Base-by-base conservation (phyloP, 768 basidiomycete species). In the Podaxis carcinomalis region DNA sequence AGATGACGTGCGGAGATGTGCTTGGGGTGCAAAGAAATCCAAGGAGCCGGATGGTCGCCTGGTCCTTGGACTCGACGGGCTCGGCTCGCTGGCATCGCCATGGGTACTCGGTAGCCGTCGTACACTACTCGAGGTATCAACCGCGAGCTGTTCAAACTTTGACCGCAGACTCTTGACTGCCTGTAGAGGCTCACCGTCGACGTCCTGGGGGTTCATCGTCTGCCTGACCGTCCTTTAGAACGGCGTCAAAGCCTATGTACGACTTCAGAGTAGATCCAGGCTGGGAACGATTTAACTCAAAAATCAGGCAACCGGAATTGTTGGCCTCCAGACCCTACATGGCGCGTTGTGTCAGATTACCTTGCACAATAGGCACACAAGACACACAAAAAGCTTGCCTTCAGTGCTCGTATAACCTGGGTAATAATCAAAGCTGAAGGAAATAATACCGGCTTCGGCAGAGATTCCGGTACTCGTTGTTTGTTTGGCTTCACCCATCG, bases 111-210 rank as follows among this genome's bases (percentile, higher is more conserved):
- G 53, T 7, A 39, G 16, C 39, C 35, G 13, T 5, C 57, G 44
- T 5, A 16, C 36, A 9, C 37, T 23, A 39, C 40, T 36, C 23
- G 64, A 64, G 11, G 77, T 72, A 9, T 76, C 75, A 50, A 76
- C 74, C 3, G 88, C 86, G 25, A 90, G 73, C 65, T 85, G 81
- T 69, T 92, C 90, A 67, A 91, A 92, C 67, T 77, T 83, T 32
- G 87, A 89, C 49, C 83, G 82, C 16, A 92, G 77, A 62, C 80
- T 89, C 71, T 81, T 86, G 56, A 92, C 89, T 2, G 89, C 85
- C 40, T 83, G 83, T 16, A 80, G 75, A 39, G 85, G 78, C 3
- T 74, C 76, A 19, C 81, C 79, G 70, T 89, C 83, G 63, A 86
- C 76, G 63, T 79, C 73, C 49, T 65, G 61, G n/a, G 37, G 46